Percentiles rank a stretch among this genome's conserved stretches.
These are phyloP conservation scores for Coemansia sp. DNA, from an alignment of 192 early-diverging fungal species.

Conservation along the genomic window DNA sequence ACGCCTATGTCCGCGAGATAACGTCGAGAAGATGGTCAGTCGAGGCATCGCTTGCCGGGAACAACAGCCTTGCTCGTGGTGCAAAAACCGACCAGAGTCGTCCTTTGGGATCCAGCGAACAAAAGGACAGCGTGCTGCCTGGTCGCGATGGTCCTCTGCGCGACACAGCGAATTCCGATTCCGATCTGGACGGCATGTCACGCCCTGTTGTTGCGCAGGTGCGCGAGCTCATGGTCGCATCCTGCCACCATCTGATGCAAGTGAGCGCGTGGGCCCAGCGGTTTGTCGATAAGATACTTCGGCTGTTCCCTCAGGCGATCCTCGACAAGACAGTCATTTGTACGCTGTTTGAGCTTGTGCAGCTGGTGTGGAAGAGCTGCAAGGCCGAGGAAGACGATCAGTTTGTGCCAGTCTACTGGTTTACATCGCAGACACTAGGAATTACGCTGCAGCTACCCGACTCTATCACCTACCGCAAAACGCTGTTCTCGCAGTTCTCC, in stretches of 20 bases:
- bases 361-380: conserved; percentile 75
- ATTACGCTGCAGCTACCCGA: conserved; percentile 73
- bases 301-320: conserved; percentile 72
- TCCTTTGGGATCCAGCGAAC: background rate
- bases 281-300: conserved; percentile 61
- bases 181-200: background rate
- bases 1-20: conserved; percentile 42
- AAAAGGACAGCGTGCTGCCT: conserved; percentile 9
- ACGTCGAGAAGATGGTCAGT: conserved; percentile 38
- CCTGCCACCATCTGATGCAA: conserved; percentile 66
- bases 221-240: conserved; percentile 64
- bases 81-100: background rate
- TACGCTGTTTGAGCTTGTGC: conserved; percentile 80
- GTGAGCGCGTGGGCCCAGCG: conserved; percentile 70
- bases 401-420: conserved; percentile 72
- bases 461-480: conserved; percentile 69
- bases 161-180: background rate
- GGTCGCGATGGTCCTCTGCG: background rate
- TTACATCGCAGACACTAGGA: conserved; percentile 61
- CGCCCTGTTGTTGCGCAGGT: conserved; percentile 53
- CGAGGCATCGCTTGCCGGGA: conserved; percentile 27
- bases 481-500: conserved; percentile 61
- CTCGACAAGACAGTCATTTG: conserved; percentile 69
- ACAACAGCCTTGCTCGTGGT: background rate
- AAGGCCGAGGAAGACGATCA: conserved; percentile 77